Base-by-base conservation (phyloP, 495 filamentous ascomycete genomes). In the Aspergillus asperescens region DNA sequence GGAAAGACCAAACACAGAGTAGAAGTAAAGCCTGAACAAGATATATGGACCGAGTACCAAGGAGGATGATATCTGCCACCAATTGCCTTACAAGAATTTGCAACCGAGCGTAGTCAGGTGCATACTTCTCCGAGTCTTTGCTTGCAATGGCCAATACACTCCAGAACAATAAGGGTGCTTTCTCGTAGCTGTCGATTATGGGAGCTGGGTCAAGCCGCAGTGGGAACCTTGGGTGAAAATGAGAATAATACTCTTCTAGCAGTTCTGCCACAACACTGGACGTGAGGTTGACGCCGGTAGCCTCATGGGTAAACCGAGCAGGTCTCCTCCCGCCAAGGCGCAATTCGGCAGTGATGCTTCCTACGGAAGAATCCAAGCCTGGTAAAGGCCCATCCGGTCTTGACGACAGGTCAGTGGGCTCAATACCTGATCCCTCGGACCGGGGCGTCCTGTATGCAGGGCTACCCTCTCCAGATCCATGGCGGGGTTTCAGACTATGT, bases 201-300 rank as follows among this genome's bases (percentile, higher is more conserved):
- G 41, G 24, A 5, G 41, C 41, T 6, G 41, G 20, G 41, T 44
- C 41, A 2, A 44, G 22, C 41, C 1, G 8, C 22, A 44, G 41
- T 20, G 41, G 41, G 41, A 44, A 44, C 24, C n/a, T 4, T 13
- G 41, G 41, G 23, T 44, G 25, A 1, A 44, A 9, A 13, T 44
- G 20, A n/a, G 41, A 27, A 28, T 44, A 44, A 28, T 44, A 44
- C 41, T 44, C 41, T 15, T 44, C 41, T 28, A 44, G 23, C 20
- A 44, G 19, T 28, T 44, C 41, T 10, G 41, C 41, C 41, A 44
- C 41, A 9, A 27, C 41, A 44, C 41, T 28, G 16, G 41, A 24
- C n/a, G 41, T 28, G 22, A 44, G 23, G 19, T 27, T 27, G 1
- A 44, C 23, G 1, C 41, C 41, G 41, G 41, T 44, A 5, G 41